Evolutionary conservation across 495 filamentous ascomycete species (phyloP).

Genomic region (Tuber magnatum): DNA sequence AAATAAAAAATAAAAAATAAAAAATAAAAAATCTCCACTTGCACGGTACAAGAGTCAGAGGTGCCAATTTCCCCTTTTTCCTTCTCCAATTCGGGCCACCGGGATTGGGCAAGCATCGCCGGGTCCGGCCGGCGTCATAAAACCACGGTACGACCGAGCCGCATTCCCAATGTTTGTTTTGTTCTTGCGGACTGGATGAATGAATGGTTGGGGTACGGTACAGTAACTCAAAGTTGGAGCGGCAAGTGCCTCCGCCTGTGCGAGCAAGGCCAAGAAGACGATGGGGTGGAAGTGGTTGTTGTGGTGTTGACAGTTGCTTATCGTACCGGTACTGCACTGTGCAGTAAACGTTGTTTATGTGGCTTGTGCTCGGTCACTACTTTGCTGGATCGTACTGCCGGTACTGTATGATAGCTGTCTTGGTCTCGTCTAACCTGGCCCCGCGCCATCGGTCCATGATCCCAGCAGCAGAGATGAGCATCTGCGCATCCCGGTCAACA

Average conservation of each 20-base stretch:
- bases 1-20: not conserved
- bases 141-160: constrained; percentile 11
- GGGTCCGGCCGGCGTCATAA: constrained; percentile 10
- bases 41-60: not conserved
- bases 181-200: constrained; percentile 6
- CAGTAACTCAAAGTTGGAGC: not conserved
- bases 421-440: not conserved
- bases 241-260: not conserved
- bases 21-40: not conserved
- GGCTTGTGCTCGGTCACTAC: not conserved
- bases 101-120: constrained; percentile 32
- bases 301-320: not conserved
- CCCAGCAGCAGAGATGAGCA: not conserved
- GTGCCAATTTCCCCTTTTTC: not conserved
- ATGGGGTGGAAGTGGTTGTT: not conserved
- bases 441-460: not conserved
- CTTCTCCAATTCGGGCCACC: constrained; percentile 7
- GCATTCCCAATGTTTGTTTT: not conserved
- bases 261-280: not conserved
- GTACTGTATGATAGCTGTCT: too few relatives aligned
- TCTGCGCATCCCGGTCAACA: not conserved
- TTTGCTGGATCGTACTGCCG: too few relatives aligned
- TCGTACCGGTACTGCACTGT: too few relatives aligned
- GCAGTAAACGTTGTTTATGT: not conserved
- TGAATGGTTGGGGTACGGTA: not conserved